Evolutionary conservation across 345 rosid species (phyloP).

Genomic region (Syzygium jambos): DNA sequence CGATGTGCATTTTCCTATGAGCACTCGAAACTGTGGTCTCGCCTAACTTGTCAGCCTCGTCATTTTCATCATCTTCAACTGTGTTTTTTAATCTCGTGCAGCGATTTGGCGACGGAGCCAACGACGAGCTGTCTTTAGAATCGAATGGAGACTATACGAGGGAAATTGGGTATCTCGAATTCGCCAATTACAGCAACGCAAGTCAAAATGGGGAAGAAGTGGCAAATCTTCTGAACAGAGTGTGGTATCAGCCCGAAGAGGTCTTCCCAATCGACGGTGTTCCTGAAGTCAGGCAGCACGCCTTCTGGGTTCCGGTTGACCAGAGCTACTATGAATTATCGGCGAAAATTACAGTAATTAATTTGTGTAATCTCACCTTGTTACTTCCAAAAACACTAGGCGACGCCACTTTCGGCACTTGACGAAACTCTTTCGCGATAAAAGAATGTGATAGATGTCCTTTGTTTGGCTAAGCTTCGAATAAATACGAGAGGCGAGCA

Average conservation of each 20-base stretch:
- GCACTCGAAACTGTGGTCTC: too few species aligned
- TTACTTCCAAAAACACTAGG: neutral
- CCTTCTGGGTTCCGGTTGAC: slow-evolving; percentile 61
- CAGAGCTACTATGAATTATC: slow-evolving; percentile 27
- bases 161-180: slow-evolving; percentile 35
- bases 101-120: slow-evolving; percentile 51
- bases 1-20: neutral
- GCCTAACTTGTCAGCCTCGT: neutral
- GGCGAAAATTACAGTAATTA: slow-evolving; percentile 21
- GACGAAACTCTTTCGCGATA: neutral
- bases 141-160: slow-evolving; percentile 61
- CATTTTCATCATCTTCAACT: too few species aligned
- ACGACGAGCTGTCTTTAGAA: slow-evolving; percentile 45
- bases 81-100: neutral
- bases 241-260: slow-evolving; percentile 79
- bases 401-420: neutral
- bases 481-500: neutral
- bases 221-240: slow-evolving; percentile 39
- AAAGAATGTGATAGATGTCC: too few species aligned
- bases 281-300: slow-evolving; percentile 49
- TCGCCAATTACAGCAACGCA: slow-evolving; percentile 19
- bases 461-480: too few species aligned
- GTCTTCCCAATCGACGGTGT: slow-evolving; percentile 45
- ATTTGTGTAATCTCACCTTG: neutral
- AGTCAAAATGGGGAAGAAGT: neutral